Conservation (phyloP, 441 rosid species). For the Croton laevigatus region DNA sequence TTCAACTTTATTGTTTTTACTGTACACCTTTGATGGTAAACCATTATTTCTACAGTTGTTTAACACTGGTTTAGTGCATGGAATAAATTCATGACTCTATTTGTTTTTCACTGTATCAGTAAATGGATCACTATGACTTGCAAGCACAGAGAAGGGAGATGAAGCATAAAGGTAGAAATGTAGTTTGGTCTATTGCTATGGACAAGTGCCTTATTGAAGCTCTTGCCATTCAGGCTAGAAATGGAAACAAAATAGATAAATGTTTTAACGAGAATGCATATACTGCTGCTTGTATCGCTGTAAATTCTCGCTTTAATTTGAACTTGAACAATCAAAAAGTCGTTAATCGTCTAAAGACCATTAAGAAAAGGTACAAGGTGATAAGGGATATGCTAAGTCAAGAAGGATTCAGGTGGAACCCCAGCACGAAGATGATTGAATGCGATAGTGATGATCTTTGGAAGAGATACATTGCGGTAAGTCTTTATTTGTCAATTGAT, state of each 20-base stretch:
- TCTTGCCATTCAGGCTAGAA: conserved; percentile 72
- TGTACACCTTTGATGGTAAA: neutral
- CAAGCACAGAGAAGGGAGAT: conserved; percentile 60
- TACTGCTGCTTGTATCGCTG: conserved; percentile 71
- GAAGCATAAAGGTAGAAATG: conserved; percentile 91
- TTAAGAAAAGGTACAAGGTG: conserved; percentile 82
- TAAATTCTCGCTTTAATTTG: conserved; percentile 61
- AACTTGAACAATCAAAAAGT: conserved; percentile 80
- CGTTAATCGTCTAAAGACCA: conserved; percentile 80
- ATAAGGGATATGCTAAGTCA: conserved; percentile 73
- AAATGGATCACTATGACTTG: conserved; percentile 62
- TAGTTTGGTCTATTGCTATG: conserved; percentile 89
- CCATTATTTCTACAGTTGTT: conserved; percentile 7
- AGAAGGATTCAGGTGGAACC: conserved; percentile 80
- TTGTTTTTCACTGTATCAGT: conserved; percentile 32
- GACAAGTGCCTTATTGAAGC: conserved; percentile 89
- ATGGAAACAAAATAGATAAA: conserved; percentile 79
- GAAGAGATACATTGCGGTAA: conserved; percentile 76
- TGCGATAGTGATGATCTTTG: conserved; percentile 73
- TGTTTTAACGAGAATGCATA: conserved; percentile 86
- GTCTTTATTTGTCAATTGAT: conserved; percentile 16
- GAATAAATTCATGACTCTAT: conserved; percentile 2
- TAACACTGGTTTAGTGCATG: neutral
- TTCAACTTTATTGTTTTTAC: neutral
- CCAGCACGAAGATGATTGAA: conserved; percentile 60